Evolutionary conservation across 305 asterid genomes (phyloP).

Genomic region (Salvia sclarea): DNA sequence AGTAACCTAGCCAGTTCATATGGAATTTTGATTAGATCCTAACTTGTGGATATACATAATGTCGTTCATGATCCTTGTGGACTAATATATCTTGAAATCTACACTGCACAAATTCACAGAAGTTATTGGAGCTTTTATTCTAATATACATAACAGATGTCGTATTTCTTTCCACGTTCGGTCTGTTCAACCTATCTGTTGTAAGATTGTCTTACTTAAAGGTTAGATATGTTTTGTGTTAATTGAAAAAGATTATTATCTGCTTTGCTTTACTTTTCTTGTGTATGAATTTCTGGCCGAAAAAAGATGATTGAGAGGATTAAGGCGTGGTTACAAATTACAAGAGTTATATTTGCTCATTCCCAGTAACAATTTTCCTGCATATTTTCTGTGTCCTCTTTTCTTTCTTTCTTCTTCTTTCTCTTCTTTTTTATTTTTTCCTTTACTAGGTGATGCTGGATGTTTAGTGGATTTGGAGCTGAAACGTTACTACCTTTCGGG

Average conservation of each 20-base stretch:
- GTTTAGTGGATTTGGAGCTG: constrained; percentile 32
- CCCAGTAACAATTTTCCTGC: background rate
- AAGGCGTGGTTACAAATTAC: background rate
- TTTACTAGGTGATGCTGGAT: constrained; percentile 36
- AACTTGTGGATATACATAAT: background rate
- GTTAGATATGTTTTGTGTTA: background rate
- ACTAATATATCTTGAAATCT: background rate
- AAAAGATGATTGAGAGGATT: background rate
- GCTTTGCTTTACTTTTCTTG: background rate
- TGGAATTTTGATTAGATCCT: background rate
- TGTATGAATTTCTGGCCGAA: background rate
- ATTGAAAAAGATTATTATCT: background rate
- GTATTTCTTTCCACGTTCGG: background rate
- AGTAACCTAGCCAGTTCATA: background rate
- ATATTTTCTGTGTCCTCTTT: background rate
- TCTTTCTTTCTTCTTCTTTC: background rate
- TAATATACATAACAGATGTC: background rate
- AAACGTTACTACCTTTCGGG: constrained; percentile 20
- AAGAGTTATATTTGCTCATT: constrained; percentile 8
- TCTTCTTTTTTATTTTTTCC: too few species aligned
- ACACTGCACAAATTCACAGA: background rate
- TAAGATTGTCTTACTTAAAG: background rate
- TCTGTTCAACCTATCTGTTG: background rate
- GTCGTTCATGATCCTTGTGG: background rate
- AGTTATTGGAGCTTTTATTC: background rate